A percentile compares a stretch with the other conserved stretches of the same genome.
phyloP scores from a whole-genome alignment of 352 stramenopile genomes.

The Phytophthora pluvialis region DNA sequence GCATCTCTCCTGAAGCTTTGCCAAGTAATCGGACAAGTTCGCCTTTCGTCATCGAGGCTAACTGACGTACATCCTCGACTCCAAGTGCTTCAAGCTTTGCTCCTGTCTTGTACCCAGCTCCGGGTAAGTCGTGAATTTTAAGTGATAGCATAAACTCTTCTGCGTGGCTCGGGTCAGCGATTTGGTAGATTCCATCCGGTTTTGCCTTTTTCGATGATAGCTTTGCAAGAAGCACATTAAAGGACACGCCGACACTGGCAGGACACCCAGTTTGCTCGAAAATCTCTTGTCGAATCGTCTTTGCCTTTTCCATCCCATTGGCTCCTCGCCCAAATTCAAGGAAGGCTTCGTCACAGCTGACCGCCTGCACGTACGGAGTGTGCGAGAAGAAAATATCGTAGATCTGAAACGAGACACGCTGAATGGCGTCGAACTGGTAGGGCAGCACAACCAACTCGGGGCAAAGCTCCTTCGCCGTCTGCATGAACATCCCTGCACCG shows the following conservation, averaged over 20 bases:
- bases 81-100: conserved; percentile 75
- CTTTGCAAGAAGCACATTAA: conserved; percentile 95
- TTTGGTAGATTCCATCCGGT: conserved; percentile 86
- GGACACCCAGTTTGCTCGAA: conserved; percentile 86
- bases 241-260: conserved; percentile 93
- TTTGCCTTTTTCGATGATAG: conserved; percentile 94
- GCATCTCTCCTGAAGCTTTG: conserved; percentile 67
- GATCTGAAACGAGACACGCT: conserved; percentile 93
- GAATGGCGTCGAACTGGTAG: conserved; percentile 93
- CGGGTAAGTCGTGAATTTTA: conserved; percentile 77
- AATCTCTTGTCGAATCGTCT: conserved; percentile 72
- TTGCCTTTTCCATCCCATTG: conserved; percentile 73
- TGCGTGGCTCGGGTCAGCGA: conserved; percentile 49
- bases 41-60: conserved; percentile 58
- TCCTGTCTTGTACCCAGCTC: conserved; percentile 71
- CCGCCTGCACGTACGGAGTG: conserved; percentile 91
- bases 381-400: conserved; percentile 92
- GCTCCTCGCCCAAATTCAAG: conserved; percentile 83
- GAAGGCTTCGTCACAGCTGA: conserved; percentile 97
- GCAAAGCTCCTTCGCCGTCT: conserved; percentile 90
- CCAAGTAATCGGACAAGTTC: conserved; percentile 72
- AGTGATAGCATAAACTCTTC: conserved; percentile 75
- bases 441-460: conserved; percentile 93
- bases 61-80: conserved; percentile 64
- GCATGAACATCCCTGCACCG: conserved; percentile 95